Percentiles rank a stretch among this genome's conserved stretches.
phyloP scores from a whole-genome alignment of 169 alveolate species.

The Eimeria necatrix region DNA sequence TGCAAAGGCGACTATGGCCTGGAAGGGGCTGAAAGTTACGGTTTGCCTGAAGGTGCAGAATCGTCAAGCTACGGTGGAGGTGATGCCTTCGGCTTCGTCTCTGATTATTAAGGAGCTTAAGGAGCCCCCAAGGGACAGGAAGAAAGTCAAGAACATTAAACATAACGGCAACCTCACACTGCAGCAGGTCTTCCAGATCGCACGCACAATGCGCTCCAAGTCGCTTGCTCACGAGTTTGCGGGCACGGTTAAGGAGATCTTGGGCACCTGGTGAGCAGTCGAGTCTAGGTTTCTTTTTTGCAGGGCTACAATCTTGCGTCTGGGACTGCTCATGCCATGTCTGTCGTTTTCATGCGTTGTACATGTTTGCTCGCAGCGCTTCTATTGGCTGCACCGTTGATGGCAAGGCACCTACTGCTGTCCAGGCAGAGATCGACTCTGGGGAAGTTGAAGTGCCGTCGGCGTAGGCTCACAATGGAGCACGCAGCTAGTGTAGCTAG shows the following conservation, averaged over 20 bases:
- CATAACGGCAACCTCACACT: constrained; percentile 97
- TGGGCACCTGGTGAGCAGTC: constrained; percentile 95
- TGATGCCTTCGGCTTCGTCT: constrained; percentile 98
- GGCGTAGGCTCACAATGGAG: constrained; percentile 37
- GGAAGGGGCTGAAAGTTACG: constrained; percentile 97
- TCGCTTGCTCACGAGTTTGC: constrained; percentile 92
- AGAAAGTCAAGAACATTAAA: constrained; percentile 97
- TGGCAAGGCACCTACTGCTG: constrained; percentile 95
- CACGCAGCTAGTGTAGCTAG: too few species aligned
- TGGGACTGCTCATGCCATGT: not conserved
- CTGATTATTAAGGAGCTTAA: constrained; percentile 96
- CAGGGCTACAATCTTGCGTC: not conserved
- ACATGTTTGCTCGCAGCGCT: constrained; percentile 82
- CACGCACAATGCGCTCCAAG: constrained; percentile 95
- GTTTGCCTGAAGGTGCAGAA: constrained; percentile 87
- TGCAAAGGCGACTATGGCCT: constrained; percentile 97
- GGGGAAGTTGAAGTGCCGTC: constrained; percentile 81
- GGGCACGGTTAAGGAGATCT: constrained; percentile 98
- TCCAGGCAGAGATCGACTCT: constrained; percentile 87
- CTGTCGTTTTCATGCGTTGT: not conserved
- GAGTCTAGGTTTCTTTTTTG: not conserved
- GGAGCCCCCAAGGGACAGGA: constrained; percentile 97
- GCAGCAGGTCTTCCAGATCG: constrained; percentile 95
- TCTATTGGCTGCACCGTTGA: constrained; percentile 99
- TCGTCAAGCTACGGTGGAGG: constrained; percentile 95